A percentile compares a stretch with the other conserved stretches of the same genome.
phyloP scores from a whole-genome alignment of 805 yeast genomes.

The Saccharomycopsis sp. region DNA sequence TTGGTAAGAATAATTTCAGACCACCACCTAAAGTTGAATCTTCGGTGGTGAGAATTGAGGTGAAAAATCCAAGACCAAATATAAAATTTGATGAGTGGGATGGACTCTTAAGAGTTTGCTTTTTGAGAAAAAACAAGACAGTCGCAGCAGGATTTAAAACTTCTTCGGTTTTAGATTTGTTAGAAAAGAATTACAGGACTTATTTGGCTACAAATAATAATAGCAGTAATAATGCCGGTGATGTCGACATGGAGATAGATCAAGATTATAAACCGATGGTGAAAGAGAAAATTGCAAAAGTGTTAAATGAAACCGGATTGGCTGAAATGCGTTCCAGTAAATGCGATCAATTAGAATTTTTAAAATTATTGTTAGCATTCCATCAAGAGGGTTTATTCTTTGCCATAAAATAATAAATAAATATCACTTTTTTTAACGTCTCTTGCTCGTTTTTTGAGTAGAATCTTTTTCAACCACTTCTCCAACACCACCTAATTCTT shows the following conservation, averaged over 20 bases:
- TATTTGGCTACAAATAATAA: constrained; percentile 50
- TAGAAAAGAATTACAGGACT: constrained; percentile 84
- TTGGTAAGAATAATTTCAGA: constrained; percentile 90
- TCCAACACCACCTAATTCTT: constrained; percentile 86
- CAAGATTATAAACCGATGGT: constrained; percentile 33
- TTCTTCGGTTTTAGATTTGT: constrained; percentile 64
- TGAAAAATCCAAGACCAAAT: constrained; percentile 89
- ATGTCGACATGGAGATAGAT: constrained; percentile 32
- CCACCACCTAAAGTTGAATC: constrained; percentile 99
- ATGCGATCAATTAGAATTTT: constrained; percentile 91
- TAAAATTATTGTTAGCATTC: constrained; percentile 80
- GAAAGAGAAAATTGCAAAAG: constrained; percentile 63
- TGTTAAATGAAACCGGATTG: constrained; percentile 71
- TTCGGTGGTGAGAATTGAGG: constrained; percentile 88
- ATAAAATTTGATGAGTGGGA: constrained; percentile 96
- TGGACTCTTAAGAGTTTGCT: constrained; percentile 83
- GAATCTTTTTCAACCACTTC: constrained; percentile 76
- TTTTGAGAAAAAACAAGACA: constrained; percentile 90
- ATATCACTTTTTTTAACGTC: constrained; percentile 32
- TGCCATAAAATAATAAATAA: constrained; percentile 14
- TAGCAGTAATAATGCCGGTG: constrained; percentile 24
- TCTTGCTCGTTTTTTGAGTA: constrained; percentile 39
- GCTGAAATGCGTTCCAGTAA: constrained; percentile 87
- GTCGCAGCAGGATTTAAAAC: constrained; percentile 90
- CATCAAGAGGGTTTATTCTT: constrained; percentile 97